Base-by-base conservation (phyloP, 805 yeast genomes). In the Cyberlindnera euphorbiiphila region DNA sequence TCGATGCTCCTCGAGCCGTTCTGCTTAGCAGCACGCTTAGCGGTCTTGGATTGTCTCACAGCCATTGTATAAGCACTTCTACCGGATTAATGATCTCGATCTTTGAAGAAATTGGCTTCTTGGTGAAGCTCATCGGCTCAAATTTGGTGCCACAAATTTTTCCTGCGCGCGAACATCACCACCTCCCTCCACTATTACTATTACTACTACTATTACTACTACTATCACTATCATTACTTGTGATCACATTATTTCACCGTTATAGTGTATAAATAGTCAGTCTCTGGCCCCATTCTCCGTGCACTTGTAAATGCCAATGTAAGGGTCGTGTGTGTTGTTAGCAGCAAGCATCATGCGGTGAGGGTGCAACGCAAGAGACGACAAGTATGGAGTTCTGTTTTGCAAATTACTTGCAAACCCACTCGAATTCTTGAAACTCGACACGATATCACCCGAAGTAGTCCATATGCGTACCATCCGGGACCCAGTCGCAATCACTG, bases 341-440 rank as follows among this genome's bases (percentile, higher is more conserved):
- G 87, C 85, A 1, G 96, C 97, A 56, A 93, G 55, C 75, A 86
- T 76, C 96, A 93, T 86, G 46, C 91, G 69, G 57, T 93, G 98
- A 2, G 98, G 98, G 58, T 93, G 98, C 53, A 93, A 76, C 0
- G 81, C 68, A 46, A 87, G 57, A 3, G 80, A 68, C 3, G 87
- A 77, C 29, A 89, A 68, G 47, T 81, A 83, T 10, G 49, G 44
- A 2, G 46, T 39, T 35, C 57, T 51, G 28, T 49, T 57, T 25
- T 54, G 57, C 29, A 58, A 51, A 14, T 51, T 45, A 14, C 53
- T 30, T 3, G 41, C 34, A 16, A 60, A 62, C 9, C 59, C 57
- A 26, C 61, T 52, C 14, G 62, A 61, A 36, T 66, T 78, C 51
- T 71, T 72, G 47, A 89, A 73, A 9, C 74, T 70, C 1, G 85